These are phyloP conservation scores for Pelargonium australe DNA, from an alignment of 441 rosid genomes.

Conservation along the genomic window DNA sequence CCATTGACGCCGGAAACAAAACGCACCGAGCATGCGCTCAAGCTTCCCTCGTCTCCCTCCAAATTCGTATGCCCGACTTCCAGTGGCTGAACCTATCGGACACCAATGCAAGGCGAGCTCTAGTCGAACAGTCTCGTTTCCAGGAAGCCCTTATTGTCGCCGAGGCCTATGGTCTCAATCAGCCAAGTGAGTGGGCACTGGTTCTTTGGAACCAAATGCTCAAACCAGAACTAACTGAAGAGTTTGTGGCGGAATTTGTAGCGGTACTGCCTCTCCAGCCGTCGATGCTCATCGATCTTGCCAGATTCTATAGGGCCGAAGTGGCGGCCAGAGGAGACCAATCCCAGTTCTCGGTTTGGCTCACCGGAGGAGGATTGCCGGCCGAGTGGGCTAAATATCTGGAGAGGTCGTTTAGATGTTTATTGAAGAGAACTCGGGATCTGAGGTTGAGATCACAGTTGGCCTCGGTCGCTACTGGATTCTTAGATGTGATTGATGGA, in stretches of 20 bases:
- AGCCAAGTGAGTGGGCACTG: slow-evolving; percentile 90
- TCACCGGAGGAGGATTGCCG: slow-evolving; percentile 85
- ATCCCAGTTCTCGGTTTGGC: slow-evolving; percentile 94
- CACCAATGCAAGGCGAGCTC: slow-evolving; percentile 80
- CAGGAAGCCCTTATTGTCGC: slow-evolving; percentile 96
- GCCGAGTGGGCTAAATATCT: slow-evolving; percentile 96
- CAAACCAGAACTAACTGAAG: slow-evolving; percentile 79
- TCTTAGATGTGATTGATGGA: slow-evolving; percentile 51
- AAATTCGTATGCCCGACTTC: slow-evolving; percentile 93
- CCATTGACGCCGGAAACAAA: slow-evolving; percentile 93
- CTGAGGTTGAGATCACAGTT: slow-evolving; percentile 69
- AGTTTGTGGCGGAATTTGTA: slow-evolving; percentile 87
- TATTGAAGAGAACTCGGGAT: slow-evolving; percentile 83
- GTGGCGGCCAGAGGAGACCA: slow-evolving; percentile 94
- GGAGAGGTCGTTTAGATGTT: slow-evolving; percentile 83
- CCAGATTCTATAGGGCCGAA: slow-evolving; percentile 80
- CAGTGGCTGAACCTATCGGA: slow-evolving; percentile 82
- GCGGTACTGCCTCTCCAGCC: slow-evolving; percentile 92
- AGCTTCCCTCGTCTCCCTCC: slow-evolving; percentile 95
- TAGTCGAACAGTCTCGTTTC: slow-evolving; percentile 89
- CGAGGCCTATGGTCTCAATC: slow-evolving; percentile 94
- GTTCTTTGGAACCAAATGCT: slow-evolving; percentile 98
- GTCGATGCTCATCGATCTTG: slow-evolving; percentile 81
- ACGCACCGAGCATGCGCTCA: slow-evolving; percentile 79
- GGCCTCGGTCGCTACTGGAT: slow-evolving; percentile 79